Conservation (phyloP, 2,329 filamentous ascomycete genomes). For the Curvularia eragrostidis region DNA sequence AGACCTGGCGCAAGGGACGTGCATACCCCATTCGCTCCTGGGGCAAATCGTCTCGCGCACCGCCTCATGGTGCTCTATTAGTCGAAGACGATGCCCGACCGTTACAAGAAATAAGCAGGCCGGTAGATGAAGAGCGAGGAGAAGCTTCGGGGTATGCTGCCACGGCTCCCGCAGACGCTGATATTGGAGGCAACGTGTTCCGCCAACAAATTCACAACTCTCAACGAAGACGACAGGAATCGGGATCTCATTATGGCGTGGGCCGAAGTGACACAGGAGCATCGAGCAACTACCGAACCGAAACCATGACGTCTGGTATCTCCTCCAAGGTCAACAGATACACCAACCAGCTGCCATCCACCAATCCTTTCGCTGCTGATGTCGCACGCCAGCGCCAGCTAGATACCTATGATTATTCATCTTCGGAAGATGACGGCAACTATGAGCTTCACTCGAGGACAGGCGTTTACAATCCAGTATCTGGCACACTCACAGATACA, state of each 20-base stretch:
- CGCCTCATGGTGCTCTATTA: slow-evolving; percentile 34
- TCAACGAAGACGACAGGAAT: slow-evolving; percentile 44
- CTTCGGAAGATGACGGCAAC: slow-evolving; percentile 49
- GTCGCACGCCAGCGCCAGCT: slow-evolving; percentile 34
- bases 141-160: slow-evolving; percentile 41
- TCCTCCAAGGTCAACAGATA: slow-evolving; percentile 44
- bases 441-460: slow-evolving; percentile 44
- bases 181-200: slow-evolving; percentile 46
- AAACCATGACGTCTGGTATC: slow-evolving; percentile 34
- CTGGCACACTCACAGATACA: slow-evolving; percentile 44
- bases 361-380: slow-evolving; percentile 43
- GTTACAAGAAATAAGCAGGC: slow-evolving; percentile 36
- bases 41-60: slow-evolving; percentile 53
- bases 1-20: slow-evolving; percentile 64
- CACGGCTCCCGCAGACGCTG: slow-evolving; percentile 24
- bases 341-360: slow-evolving; percentile 40
- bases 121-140: slow-evolving; percentile 43
- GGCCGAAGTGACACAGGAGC: slow-evolving; percentile 42
- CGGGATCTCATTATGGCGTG: slow-evolving; percentile 32
- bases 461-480: slow-evolving; percentile 43
- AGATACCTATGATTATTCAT: slow-evolving; percentile 49
- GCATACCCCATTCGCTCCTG: slow-evolving; percentile 65
- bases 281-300: slow-evolving; percentile 38
- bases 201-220: slow-evolving; percentile 49
- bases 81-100: slow-evolving; percentile 44